phyloP scores from a whole-genome alignment of 352 stramenopile genomes.

The Halophytophthora polymorphica region DNA sequence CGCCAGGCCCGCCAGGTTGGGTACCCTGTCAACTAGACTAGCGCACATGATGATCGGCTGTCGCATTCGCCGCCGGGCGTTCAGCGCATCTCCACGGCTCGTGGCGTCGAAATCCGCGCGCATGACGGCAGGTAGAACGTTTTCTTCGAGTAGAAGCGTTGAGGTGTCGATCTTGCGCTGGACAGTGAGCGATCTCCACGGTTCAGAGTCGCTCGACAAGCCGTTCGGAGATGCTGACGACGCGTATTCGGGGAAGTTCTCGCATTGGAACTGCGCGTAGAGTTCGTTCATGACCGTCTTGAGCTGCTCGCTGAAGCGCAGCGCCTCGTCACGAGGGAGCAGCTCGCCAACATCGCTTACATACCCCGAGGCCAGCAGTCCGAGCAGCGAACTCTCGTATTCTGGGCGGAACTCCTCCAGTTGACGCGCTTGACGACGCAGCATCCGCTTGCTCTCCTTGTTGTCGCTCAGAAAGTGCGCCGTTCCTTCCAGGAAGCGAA shows the following conservation, averaged over 20 bases:
- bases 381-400: constrained; percentile 71
- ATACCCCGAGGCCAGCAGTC: constrained; percentile 51
- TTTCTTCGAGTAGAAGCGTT: constrained; percentile 58
- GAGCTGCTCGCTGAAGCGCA: constrained; percentile 56
- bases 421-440: constrained; percentile 65
- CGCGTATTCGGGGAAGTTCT: constrained; percentile 34
- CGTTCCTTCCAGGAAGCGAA: constrained; percentile 51
- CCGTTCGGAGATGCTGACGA: background rate
- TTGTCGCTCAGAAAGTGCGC: constrained; percentile 71
- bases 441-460: constrained; percentile 83
- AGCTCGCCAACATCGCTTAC: constrained; percentile 81
- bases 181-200: constrained; percentile 28
- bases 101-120: constrained; percentile 24
- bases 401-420: constrained; percentile 58
- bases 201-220: background rate
- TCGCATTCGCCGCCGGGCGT: constrained; percentile 44
- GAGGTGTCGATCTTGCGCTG: constrained; percentile 81
- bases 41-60: constrained; percentile 79
- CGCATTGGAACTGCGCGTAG: constrained; percentile 73
- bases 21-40: constrained; percentile 93
- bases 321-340: constrained; percentile 49
- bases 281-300: constrained; percentile 64
- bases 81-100: constrained; percentile 23
- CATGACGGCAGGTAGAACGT: constrained; percentile 51
- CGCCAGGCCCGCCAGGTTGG: constrained; percentile 92